Evolutionary conservation across 805 yeast genomes (phyloP).

Genomic region (Monosporozyma aerobia): DNA sequence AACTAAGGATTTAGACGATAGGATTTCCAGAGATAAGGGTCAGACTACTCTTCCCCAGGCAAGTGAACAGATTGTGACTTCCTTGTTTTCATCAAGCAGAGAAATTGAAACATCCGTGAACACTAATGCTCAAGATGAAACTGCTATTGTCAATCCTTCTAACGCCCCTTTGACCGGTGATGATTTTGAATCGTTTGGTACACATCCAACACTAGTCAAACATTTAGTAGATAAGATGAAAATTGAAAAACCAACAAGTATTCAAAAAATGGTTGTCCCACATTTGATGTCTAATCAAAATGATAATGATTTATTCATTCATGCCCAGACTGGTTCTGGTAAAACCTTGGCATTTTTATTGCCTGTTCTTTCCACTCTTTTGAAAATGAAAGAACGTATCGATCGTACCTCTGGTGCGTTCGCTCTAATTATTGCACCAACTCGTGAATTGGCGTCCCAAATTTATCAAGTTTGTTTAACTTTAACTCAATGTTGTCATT

Average conservation of each 20-base stretch:
- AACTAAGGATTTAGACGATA: conserved; percentile 5
- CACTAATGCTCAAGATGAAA: conserved; percentile 32
- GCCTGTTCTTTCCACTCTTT: conserved; percentile 70
- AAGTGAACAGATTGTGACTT: conserved; percentile 59
- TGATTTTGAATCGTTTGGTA: conserved; percentile 62
- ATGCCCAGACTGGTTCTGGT: conserved; percentile 98
- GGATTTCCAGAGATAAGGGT: background rate
- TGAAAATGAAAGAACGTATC: conserved; percentile 39
- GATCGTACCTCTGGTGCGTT: conserved; percentile 71
- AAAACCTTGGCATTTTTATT: conserved; percentile 82
- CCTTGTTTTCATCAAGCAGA: conserved; percentile 68
- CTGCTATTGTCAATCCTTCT: conserved; percentile 43
- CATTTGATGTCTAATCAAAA: conserved; percentile 33
- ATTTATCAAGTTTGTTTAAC: conserved; percentile 73
- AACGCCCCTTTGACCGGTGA: conserved; percentile 74
- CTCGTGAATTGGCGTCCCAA: conserved; percentile 90
- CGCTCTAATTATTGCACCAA: conserved; percentile 84
- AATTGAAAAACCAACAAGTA: conserved; percentile 67
- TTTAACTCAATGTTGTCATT: conserved; percentile 66
- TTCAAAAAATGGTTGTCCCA: conserved; percentile 78
- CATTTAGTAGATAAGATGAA: conserved; percentile 50
- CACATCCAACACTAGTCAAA: conserved; percentile 42
- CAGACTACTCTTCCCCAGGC: conserved; percentile 7
- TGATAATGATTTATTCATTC: conserved; percentile 70
- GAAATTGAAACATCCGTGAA: conserved; percentile 33